Evolutionary conservation across 768 basidiomycete genomes (phyloP), one percentile per base, ranked within the genome.

Genomic region (Rhodocollybia butyracea): DNA sequence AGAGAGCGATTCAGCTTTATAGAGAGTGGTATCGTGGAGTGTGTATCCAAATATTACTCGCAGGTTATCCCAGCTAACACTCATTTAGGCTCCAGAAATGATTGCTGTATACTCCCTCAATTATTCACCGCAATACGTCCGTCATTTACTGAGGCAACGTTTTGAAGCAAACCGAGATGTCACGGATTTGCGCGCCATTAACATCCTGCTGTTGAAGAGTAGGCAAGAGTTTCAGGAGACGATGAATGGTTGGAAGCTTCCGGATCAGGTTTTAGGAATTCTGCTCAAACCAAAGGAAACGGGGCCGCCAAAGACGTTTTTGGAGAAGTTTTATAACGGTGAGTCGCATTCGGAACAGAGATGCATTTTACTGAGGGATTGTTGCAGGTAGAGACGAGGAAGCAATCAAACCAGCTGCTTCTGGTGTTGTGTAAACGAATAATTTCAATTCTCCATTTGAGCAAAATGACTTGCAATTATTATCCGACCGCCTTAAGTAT

Each of bases 1-100:
- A 72, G 21, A 80, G 91, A 31, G 84, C 83, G 10, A 72, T 94
- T 19, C 77, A 87, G 43, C 80, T 97, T 12, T 99, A 98, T 76
- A 79, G 95, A 56, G 87, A 85, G 68, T 99, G 96, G 96, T 89
- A 94, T 67, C 88, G 97, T 59, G 80, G 86, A 43, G 96, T 97
- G 65, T 63, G 91, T 82, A 39, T 27, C 46, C 48, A 17, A 19
- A 24, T 50, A 15, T 50, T 29, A n/a, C 56, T 61, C 29, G 22
- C 36, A 15, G 3, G 54, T 26, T 30, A 29, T 47, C 15, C 59
- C 21, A 45, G 40, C 22, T n/a, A 43, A n/a, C 51, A 39, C 26
- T 41, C 19, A 47, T 1, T 27, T 46, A 98, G 89, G 94, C 94
- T n/a, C 96, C 96, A 6, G 91, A 95, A 70, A 87, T 98, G 63